Evolutionary conservation across 768 basidiomycete species (phyloP).

Genomic region (Pleurotus djamor): DNA sequence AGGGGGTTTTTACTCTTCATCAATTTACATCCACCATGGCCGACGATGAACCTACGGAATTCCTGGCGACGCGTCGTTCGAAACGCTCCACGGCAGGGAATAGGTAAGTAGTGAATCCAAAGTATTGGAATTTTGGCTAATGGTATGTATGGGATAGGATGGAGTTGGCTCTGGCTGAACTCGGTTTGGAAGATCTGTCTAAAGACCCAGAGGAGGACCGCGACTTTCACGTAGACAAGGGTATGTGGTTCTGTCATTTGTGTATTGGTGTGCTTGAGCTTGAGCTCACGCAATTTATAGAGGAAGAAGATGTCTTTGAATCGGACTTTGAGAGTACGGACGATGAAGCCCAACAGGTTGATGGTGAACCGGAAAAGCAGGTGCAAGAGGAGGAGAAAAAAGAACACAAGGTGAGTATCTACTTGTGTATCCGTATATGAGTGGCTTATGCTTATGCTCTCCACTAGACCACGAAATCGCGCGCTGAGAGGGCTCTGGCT

Average conservation of each 20-base stretch:
- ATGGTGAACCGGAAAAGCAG: constrained; percentile 51
- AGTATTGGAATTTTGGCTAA: not conserved
- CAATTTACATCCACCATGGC: constrained; percentile 13
- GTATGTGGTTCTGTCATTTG: too few relatives aligned
- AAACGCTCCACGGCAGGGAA: constrained; percentile 79
- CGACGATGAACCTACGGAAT: constrained; percentile 31
- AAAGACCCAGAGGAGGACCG: constrained; percentile 70
- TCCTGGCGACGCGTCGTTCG: constrained; percentile 54
- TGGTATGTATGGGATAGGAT: constrained; percentile 43
- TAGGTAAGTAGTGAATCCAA: constrained; percentile 45
- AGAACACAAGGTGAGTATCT: constrained; percentile 39
- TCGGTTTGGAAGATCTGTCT: constrained; percentile 49
- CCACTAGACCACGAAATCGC: constrained; percentile 48
- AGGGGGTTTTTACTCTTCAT: not conserved
- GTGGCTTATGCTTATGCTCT: constrained; percentile 1
- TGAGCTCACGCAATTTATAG: constrained; percentile 37
- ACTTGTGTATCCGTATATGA: not conserved
- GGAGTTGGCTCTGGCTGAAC: constrained; percentile 76
- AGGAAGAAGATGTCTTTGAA: constrained; percentile 80
- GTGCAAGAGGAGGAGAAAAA: constrained; percentile 59
- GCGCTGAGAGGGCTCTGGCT: constrained; percentile 62
- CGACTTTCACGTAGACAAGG: constrained; percentile 69
- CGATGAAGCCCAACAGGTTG: constrained; percentile 58
- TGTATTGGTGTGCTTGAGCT: too few relatives aligned
- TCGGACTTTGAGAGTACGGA: constrained; percentile 89